phyloP scores from a whole-genome alignment of 192 early-diverging fungal genomes.

The Entomortierella lignicola region DNA sequence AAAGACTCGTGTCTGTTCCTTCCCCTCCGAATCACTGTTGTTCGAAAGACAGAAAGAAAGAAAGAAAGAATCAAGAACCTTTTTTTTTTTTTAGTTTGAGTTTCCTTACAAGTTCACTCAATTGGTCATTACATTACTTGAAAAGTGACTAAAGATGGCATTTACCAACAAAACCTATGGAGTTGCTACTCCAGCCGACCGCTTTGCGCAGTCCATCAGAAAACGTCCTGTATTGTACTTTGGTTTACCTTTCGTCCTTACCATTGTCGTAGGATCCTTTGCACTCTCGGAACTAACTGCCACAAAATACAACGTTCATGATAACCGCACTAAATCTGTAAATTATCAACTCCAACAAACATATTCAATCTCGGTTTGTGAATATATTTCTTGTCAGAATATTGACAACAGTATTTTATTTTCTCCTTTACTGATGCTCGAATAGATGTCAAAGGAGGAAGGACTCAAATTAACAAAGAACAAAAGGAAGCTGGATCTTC shows the following conservation, averaged over 20 bases:
- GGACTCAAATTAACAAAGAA: conserved; percentile 61
- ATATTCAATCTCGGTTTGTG: no score
- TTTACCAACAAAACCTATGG: conserved; percentile 49
- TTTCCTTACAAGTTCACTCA: no score
- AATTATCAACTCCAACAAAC: neutral
- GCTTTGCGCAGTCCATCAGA: conserved; percentile 26
- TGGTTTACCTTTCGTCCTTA: conserved; percentile 76
- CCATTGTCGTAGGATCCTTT: conserved; percentile 78
- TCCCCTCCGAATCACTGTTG: no score
- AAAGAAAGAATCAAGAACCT: no score
- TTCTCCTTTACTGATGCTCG: neutral
- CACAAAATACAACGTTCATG: conserved; percentile 82
- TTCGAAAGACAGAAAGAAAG: no score
- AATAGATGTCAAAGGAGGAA: conserved; percentile 67
- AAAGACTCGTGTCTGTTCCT: no score
- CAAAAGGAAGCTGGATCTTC: conserved; percentile 69
- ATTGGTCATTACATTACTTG: no score
- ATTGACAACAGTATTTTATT: no score
- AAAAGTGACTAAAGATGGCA: no score
- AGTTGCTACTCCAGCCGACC: conserved; percentile 25
- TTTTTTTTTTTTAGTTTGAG: no score
- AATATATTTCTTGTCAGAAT: no score
- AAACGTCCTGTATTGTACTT: conserved; percentile 71
- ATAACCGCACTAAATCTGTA: conserved; percentile 64
- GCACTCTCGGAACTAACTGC: conserved; percentile 77